Evolutionary conservation across 2,329 filamentous ascomycete genomes (phyloP).

Genomic region (Pseudogymnoascus sp.): DNA sequence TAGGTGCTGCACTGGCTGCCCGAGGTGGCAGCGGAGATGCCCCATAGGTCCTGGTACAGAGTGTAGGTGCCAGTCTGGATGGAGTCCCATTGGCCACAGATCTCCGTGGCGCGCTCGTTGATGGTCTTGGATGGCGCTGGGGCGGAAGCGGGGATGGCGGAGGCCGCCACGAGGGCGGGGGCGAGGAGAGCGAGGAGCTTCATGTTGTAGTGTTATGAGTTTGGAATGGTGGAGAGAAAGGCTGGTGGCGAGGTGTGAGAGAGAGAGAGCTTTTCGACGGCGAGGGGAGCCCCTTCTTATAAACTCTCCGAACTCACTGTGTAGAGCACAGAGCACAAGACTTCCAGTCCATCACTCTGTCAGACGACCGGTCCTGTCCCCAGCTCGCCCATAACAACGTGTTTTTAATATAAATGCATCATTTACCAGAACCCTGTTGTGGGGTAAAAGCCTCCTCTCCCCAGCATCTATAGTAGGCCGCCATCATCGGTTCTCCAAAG

Average conservation of each 20-base stretch:
- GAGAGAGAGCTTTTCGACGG: neutral
- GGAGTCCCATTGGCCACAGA: constrained; percentile 21
- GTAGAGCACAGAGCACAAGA: neutral
- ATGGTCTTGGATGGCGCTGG: constrained; percentile 20
- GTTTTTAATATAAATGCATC: neutral
- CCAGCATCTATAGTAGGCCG: neutral
- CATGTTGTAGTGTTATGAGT: neutral
- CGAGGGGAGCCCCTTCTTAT: neutral
- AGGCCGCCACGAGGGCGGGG: neutral
- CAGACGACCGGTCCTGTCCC: neutral
- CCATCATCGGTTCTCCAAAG: neutral
- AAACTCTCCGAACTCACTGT: neutral
- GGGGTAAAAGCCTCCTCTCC: neutral
- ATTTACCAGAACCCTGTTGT: neutral
- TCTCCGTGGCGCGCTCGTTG: constrained; percentile 28
- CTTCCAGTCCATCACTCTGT: neutral
- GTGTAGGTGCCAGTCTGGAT: constrained; percentile 26
- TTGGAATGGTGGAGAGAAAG: neutral
- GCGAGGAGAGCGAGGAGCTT: neutral
- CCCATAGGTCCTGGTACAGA: constrained; percentile 37
- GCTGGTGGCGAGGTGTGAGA: neutral
- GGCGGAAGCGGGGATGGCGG: neutral
- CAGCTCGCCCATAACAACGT: neutral
- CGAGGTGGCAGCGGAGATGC: constrained; percentile 30
- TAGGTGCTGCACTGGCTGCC: constrained; percentile 39